A percentile compares a stretch with the other conserved stretches of the same genome.
Evolutionary conservation across 495 filamentous ascomycete species (phyloP).

Genomic region (Penicillium lividum): DNA sequence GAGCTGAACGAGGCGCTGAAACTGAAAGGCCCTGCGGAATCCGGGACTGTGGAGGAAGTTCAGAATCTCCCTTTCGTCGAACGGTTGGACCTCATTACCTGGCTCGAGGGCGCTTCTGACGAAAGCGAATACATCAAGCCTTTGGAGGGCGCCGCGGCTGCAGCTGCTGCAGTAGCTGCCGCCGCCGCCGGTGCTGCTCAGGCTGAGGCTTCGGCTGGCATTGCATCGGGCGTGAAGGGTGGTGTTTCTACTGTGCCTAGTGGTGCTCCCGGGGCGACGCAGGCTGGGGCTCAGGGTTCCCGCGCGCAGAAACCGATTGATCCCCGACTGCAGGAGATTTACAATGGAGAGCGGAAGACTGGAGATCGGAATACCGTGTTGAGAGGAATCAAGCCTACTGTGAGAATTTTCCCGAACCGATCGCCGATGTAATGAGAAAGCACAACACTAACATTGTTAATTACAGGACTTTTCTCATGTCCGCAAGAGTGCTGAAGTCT

Average conservation of each 20-base stretch:
- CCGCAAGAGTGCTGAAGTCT: conserved; percentile 78
- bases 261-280: conserved; percentile 47
- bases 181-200: conserved; percentile 45
- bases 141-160: conserved; percentile 61
- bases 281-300: conserved; percentile 52
- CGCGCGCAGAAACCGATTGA: conserved; percentile 64
- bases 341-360: conserved; percentile 85
- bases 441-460: not conserved
- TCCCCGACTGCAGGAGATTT: conserved; percentile 81
- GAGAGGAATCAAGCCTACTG: conserved; percentile 85
- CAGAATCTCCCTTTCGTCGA: conserved; percentile 88
- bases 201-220: conserved; percentile 38
- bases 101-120: conserved; percentile 85
- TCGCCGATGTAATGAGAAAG: not conserved
- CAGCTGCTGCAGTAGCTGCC: conserved; percentile 52
- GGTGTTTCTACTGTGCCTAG: conserved; percentile 40
- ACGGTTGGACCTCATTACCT: conserved; percentile 84
- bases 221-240: conserved; percentile 45
- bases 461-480: conserved; percentile 90
- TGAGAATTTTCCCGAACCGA: conserved; percentile 41
- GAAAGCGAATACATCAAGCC: conserved; percentile 91
- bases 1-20: conserved; percentile 78
- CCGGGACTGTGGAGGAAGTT: conserved; percentile 52
- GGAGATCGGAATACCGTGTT: conserved; percentile 89
- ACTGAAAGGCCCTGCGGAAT: conserved; percentile 52